These are phyloP conservation scores for Zostera marina DNA, from an alignment of 116 monocot genomes.

Conservation along the genomic window DNA sequence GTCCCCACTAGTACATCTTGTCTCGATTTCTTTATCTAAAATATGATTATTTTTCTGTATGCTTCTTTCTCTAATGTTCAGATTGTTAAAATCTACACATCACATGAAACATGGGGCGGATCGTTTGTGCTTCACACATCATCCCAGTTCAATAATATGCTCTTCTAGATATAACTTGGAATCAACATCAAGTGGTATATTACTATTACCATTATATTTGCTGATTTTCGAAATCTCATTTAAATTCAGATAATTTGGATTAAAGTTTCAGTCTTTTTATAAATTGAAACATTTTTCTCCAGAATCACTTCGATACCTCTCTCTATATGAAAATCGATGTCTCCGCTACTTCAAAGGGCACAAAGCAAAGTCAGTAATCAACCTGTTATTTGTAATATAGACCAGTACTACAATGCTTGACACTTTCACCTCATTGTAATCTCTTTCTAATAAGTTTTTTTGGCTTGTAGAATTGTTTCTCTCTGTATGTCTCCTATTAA, in stretches of 20 bases:
- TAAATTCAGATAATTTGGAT: background rate
- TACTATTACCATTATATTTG: background rate
- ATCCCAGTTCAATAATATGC: constrained; percentile 89
- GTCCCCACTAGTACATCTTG: background rate
- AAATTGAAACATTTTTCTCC: background rate
- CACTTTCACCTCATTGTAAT: background rate
- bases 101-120: constrained; percentile 96
- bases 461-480: constrained; percentile 62
- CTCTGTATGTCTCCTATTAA: constrained; percentile 99
- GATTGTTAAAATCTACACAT: constrained; percentile 85
- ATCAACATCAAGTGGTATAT: constrained; percentile 31
- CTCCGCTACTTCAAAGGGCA: constrained; percentile 95
- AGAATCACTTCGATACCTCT: constrained; percentile 84
- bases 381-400: too few species aligned
- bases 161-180: constrained; percentile 88
- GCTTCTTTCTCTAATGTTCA: constrained; percentile 10
- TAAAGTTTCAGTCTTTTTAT: background rate
- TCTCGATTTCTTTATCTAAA: background rate
- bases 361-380: constrained; percentile 46
- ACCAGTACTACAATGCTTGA: background rate
- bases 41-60: background rate
- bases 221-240: background rate
- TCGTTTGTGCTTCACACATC: constrained; percentile 84
- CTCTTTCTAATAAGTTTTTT: background rate
- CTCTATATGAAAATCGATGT: constrained; percentile 92